Evolutionary conservation across 768 basidiomycete genomes (phyloP).

Genomic region (Russula sp.): DNA sequence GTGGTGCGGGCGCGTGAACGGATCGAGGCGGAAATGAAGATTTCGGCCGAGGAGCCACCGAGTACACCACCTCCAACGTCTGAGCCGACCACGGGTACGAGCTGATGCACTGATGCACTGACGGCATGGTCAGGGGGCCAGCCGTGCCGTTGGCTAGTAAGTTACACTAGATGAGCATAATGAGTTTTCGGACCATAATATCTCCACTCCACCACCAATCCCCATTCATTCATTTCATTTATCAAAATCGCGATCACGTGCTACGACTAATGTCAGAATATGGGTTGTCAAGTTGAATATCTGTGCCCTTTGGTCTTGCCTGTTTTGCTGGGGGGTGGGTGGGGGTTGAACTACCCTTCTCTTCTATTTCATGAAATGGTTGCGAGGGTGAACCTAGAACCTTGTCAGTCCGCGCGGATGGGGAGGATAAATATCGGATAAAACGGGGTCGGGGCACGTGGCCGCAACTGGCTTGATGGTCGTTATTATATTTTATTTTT

Average conservation of each 20-base stretch:
- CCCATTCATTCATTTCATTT: neutral
- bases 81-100: neutral
- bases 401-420: no score
- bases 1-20: slow-evolving; percentile 92
- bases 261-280: no score
- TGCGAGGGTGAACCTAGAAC: no score
- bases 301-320: no score
- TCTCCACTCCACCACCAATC: neutral
- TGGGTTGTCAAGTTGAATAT: no score
- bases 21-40: slow-evolving; percentile 77
- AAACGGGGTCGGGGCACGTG: no score
- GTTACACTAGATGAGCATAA: neutral
- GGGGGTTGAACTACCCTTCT: no score
- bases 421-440: no score
- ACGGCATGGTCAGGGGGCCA: neutral
- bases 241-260: no score
- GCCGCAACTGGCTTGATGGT: no score
- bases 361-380: no score
- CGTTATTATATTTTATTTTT: neutral
- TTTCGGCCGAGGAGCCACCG: slow-evolving; percentile 28
- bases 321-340: no score
- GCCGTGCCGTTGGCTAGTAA: neutral
- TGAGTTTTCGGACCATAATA: neutral
- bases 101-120: neutral
- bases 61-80: slow-evolving; percentile 12